Conservation (phyloP, 2,329 filamentous ascomycete species). For the Cladosporium sp. region DNA sequence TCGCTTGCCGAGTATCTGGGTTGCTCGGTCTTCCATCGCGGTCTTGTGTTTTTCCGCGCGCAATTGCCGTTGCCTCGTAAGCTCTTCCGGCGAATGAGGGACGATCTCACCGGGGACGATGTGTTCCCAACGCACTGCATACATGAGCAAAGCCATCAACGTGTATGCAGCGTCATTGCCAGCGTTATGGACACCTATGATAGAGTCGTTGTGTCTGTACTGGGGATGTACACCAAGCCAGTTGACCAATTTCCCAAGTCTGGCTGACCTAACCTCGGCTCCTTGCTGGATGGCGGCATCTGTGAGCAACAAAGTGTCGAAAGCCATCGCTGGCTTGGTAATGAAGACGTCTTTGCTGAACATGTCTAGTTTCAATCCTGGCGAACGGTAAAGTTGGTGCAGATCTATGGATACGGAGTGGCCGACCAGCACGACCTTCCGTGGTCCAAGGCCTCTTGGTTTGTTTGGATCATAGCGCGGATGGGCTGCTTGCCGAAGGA, state of each 20-base stretch:
- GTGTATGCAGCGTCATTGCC: conserved; percentile 31
- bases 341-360: background rate
- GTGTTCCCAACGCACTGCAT: conserved; percentile 17
- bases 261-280: conserved; percentile 5
- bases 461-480: background rate
- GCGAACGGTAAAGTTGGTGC: conserved; percentile 53
- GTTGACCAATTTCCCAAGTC: conserved; percentile 65
- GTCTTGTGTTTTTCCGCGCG: background rate
- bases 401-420: conserved; percentile 67
- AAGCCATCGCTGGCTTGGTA: conserved; percentile 32
- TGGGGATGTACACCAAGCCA: conserved; percentile 57
- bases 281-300: conserved; percentile 11
- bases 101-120: background rate
- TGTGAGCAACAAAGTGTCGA: conserved; percentile 45
- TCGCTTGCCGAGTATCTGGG: background rate
- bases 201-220: conserved; percentile 20
- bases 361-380: conserved; percentile 33
- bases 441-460: conserved; percentile 28
- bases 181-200: conserved; percentile 46
- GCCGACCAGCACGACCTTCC: conserved; percentile 52
- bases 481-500: background rate
- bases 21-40: background rate
- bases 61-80: background rate
- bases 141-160: conserved; percentile 24
- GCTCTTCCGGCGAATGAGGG: background rate